phyloP scores from a whole-genome alignment of 495 filamentous ascomycete species.

The Tuber microsphaerosporum region DNA sequence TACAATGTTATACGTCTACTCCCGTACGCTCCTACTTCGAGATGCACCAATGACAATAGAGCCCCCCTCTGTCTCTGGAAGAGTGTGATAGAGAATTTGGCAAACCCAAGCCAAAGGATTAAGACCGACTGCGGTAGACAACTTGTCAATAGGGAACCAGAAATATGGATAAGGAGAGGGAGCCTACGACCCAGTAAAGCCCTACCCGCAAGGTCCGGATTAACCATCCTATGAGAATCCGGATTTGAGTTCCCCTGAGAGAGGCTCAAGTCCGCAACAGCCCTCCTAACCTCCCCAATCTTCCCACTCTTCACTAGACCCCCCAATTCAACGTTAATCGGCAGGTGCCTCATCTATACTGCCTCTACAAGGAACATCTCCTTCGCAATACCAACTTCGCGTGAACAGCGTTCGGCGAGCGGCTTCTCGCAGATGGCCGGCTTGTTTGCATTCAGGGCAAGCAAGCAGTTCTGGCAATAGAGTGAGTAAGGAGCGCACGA shows the following conservation, averaged over 20 bases:
- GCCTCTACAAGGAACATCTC: conserved; percentile 93
- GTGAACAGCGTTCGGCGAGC: conserved; percentile 78
- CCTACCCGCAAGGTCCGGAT: conserved; percentile 77
- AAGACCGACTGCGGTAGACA: conserved; percentile 57
- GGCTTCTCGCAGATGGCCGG: conserved; percentile 89
- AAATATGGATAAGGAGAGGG: neutral
- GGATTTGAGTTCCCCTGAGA: conserved; percentile 24
- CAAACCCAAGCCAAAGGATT: conserved; percentile 91
- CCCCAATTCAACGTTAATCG: too few relatives aligned
- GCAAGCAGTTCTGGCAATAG: conserved; percentile 85
- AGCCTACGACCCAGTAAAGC: conserved; percentile 65
- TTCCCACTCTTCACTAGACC: conserved; percentile 60
- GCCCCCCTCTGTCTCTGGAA: conserved; percentile 51
- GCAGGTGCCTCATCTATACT: conserved; percentile 91
- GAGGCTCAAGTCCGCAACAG: too few relatives aligned
- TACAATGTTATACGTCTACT: conserved; percentile 75
- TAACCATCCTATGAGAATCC: conserved; percentile 70
- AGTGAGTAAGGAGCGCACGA: conserved; percentile 89
- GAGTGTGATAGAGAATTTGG: conserved; percentile 78
- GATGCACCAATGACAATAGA: conserved; percentile 53
- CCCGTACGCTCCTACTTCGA: conserved; percentile 72
- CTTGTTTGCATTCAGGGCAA: conserved; percentile 75
- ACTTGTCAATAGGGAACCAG: neutral
- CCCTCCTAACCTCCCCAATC: conserved; percentile 50
- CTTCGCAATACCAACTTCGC: conserved; percentile 62